Evolutionary conservation across 1,284 basidiomycete species (phyloP), one percentile per base, ranked within the genome.

Genomic region (Termitomyces sp.): DNA sequence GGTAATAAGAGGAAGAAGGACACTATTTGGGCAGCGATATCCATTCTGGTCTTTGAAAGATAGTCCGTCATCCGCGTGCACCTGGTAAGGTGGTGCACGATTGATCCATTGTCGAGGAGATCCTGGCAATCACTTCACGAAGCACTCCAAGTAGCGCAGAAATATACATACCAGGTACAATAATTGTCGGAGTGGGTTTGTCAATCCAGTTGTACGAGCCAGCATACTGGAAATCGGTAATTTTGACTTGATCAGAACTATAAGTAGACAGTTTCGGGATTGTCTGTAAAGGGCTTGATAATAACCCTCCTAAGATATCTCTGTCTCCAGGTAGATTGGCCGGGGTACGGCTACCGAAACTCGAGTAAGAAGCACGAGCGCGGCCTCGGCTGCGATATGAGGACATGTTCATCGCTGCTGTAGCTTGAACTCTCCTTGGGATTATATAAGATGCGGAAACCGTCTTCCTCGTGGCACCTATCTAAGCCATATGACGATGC

Each of bases 181-280:
- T 69, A 46, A 84, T 81, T 0, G 79, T 79, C 0, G 81, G 77
- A 6, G 68, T 61, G n/a, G 54, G 59, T 46, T 56, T 60, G 26
- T 76, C 71, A 15, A 70, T 60, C 81, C 82, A 83, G 55, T 78
- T 80, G 64, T 83, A 84, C 0, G 82, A 83, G 3, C 78, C 79
- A 50, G 82, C 67, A 51, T 73, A 78, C 19, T 73, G 56, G 30
- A 76, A 65, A 50, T 77, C 63, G 13, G 65, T 64, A 17, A 79
- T 70, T 17, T 61, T 55, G 19, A 74, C 65, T 19, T 66, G 62
- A 26, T 67, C 65, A 31, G 58, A 52, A 7, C 30, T 41, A 24
- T 61, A 45, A 21, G 30, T 30, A 1, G 56, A 40, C 33, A 68
- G 64, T 5, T 63, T 54, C 13, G 47, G 15, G 15, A 74, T 58